phyloP scores from a whole-genome alignment of 495 filamentous ascomycete genomes.

The Patellaria atrata region DNA sequence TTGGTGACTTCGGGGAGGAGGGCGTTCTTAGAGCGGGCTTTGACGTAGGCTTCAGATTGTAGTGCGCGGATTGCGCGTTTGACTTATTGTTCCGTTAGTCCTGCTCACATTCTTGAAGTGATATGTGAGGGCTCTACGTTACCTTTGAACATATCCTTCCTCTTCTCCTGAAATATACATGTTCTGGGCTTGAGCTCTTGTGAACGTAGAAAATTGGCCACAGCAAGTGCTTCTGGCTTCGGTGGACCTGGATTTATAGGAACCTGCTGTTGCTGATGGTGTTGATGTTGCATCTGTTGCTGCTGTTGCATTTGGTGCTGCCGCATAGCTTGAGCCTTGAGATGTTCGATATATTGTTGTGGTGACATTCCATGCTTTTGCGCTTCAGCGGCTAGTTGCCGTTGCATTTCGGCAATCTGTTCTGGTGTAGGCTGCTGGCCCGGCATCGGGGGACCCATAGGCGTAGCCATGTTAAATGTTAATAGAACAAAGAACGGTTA shows the following conservation, averaged over 20 bases:
- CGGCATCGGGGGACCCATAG: conserved; percentile 18
- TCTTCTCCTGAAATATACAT: conserved; percentile 86
- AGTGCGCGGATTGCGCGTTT: conserved; percentile 94
- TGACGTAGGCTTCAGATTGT: conserved; percentile 72
- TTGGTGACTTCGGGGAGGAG: conserved; percentile 78
- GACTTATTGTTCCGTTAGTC: conserved; percentile 38
- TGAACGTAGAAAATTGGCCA: conserved; percentile 74
- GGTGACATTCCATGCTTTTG: conserved; percentile 46
- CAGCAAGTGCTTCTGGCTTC: conserved; percentile 72
- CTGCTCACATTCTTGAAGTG: neutral
- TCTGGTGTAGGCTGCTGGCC: conserved; percentile 64
- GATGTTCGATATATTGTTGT: conserved; percentile 48
- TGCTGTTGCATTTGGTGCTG: conserved; percentile 28
- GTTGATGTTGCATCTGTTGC: conserved; percentile 32
- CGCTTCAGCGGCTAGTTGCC: conserved; percentile 62
- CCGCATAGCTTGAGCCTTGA: conserved; percentile 36
- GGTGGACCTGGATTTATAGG: conserved; percentile 59
- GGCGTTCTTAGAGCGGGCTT: conserved; percentile 78
- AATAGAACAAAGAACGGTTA: neutral
- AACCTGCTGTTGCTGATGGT: conserved; percentile 34
- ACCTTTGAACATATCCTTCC: conserved; percentile 98
- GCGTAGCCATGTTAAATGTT: neutral
- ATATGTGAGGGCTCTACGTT: neutral
- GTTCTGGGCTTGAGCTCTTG: conserved; percentile 85
- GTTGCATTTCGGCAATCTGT: conserved; percentile 72